A percentile compares a stretch with the other conserved stretches of the same genome.
Conservation (phyloP, 1,139 yeast species). For the Lodderomyces oxycetoniae region DNA sequence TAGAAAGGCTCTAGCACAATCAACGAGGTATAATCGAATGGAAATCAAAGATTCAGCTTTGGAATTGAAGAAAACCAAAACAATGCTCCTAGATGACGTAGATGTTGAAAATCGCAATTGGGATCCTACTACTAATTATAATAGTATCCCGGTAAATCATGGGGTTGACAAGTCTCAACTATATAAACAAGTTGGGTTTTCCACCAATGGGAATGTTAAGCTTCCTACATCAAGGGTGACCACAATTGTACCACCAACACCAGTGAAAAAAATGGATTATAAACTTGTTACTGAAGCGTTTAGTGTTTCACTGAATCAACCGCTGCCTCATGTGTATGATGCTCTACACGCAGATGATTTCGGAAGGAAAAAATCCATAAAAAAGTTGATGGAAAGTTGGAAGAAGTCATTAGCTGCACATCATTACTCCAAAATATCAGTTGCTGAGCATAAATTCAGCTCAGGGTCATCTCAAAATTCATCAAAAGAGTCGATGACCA, state of each 20-base stretch:
- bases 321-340: constrained; percentile 4
- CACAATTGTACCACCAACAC: constrained; percentile 58
- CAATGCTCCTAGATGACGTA: constrained; percentile 1
- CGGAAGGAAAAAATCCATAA: constrained; percentile 35
- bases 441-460: background rate
- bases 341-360: constrained; percentile 14
- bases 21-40: constrained; percentile 33
- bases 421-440: constrained; percentile 1
- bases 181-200: constrained; percentile 32
- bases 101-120: constrained; percentile 4
- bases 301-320: background rate
- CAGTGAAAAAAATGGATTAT: constrained; percentile 58
- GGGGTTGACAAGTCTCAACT: background rate
- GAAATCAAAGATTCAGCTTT: constrained; percentile 40
- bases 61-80: constrained; percentile 31
- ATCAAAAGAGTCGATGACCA: background rate
- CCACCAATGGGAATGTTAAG: constrained; percentile 46
- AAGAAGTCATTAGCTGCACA: constrained; percentile 22
- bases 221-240: constrained; percentile 46
- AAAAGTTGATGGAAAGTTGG: constrained; percentile 41
- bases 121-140: background rate
- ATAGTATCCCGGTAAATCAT: too few species aligned
- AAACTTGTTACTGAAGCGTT: constrained; percentile 5
- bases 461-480: background rate
- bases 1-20: constrained; percentile 5